Base-by-base conservation (phyloP, 768 basidiomycete species). In the Rubroboletus satanas region DNA sequence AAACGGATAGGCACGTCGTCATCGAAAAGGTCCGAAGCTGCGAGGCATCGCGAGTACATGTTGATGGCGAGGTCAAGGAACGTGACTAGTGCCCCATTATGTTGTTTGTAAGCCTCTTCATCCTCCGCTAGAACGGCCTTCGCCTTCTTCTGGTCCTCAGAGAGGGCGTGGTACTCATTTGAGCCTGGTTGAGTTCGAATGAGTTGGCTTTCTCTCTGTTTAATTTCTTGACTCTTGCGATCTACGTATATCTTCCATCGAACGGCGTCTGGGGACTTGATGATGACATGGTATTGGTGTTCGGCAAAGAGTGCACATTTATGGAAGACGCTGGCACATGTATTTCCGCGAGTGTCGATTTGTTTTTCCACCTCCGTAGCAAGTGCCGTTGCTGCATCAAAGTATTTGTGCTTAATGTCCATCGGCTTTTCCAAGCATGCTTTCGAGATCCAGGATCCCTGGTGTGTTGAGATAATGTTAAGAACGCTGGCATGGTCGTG, bases 361-460 rank as follows among this genome's bases (percentile, higher is more conserved):
- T 59, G 54, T 18, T 71, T 66, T 53, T 59, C 62, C 18, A 65
- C 55, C 39, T 62, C 46, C 28, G 54, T 41, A 38, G 76, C 63
- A 29, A 77, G 62, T 1, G 60, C 44, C 3, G 78, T 75, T 0
- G 93, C 90, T 0, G 79, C 77, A 17, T 80, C 74, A 66, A 98
- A 98, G 67, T 83, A 95, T 4, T 78, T 75, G 0, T 73, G 64
- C 57, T 81, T 80, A 49, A 97, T 93, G 29, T 85, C 80, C 15
- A 79, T 75, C 0, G 93, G 84, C 45, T 88, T 88, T 62, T 88
- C 85, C 28, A 96, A 69, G 54, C 88, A 89, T 2, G 97, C 93
- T 62, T 90, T 85, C 7, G 91, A 82, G 23, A 83, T 87, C 97
- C 97, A 99, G 11, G 87, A 79, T 10, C 96, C 97, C 93, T 98